Evolutionary conservation across 2,329 filamentous ascomycete genomes (phyloP), one percentile per base, ranked within the genome.

Genomic region (Alternaria hordeiaustralica): DNA sequence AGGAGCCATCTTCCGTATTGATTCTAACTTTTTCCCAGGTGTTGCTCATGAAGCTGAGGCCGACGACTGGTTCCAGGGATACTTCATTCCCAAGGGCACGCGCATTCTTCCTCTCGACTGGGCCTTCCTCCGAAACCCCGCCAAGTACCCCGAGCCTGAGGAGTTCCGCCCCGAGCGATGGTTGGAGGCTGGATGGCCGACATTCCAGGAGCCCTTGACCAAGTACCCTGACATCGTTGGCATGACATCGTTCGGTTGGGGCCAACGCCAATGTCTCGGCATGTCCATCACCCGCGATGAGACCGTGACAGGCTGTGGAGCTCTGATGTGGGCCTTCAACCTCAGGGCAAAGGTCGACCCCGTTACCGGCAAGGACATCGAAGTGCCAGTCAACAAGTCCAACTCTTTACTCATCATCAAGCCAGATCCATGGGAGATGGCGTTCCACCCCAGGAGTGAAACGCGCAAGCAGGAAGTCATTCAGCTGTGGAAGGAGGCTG

Each of bases 191-290:
- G 81, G 80, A 20, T 91, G 86, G 84, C 89, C 89, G 1, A 89
- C 88, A 0, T 90, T 86, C 79, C 86, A 89, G 71, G 88, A 87
- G 71, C 89, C 89, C 0, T 83, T 90, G n/a, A 85, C 85, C 2
- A 84, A 85, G 60, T 90, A 87, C 71, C 89, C 89, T 15, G 88
- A 86, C 75, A 85, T 90, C 73, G 87, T 88, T 67, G 85, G 84
- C 41, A 88, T 90, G 85, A 86, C 88, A 66, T 88, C 86, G 0
- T 90, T 90, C 71, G 88, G 88, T 26, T 90, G 85, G 82, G 89
- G 88, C 33, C 87, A 88, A 46, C 84, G 89, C 65, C 85, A 85
- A 13, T 91, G 88, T 69, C 83, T 89, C 5, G 88, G 88, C 6
- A 86, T 88, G 78, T 85, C 86, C 58, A 84, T 90, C 49, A 89